A percentile compares a stretch with the other conserved stretches of the same genome.
phyloP scores from a whole-genome alignment of 495 filamentous ascomycete genomes.

The Aspergillus bridgeri region DNA sequence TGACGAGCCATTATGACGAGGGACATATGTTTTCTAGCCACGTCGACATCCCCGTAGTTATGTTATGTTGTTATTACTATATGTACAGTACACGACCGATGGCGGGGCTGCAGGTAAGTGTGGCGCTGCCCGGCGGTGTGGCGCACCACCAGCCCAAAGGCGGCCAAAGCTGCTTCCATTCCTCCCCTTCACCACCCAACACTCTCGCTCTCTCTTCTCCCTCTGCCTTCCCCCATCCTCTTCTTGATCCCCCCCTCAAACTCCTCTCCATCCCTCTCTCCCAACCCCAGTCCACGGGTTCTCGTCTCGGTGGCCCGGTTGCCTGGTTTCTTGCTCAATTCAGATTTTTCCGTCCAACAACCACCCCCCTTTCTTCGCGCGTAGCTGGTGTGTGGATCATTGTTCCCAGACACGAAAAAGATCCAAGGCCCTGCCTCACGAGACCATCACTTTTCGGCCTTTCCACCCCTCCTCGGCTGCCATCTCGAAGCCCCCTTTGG shows the following conservation, averaged over 20 bases:
- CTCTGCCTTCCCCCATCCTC: slow-evolving; percentile 9
- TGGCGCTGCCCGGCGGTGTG: slow-evolving; percentile 22
- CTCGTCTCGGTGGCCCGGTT: not conserved
- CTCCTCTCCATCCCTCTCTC: not conserved
- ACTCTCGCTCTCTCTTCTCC: slow-evolving; percentile 19
- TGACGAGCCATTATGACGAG: too few species aligned
- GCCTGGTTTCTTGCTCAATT: not conserved
- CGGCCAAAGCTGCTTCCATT: not conserved
- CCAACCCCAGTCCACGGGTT: not conserved
- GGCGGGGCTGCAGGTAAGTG: not conserved
- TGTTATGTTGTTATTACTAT: too few species aligned
- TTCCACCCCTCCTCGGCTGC: slow-evolving; percentile 29
- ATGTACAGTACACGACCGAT: too few species aligned
- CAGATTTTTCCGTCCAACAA: not conserved
- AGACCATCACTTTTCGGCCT: slow-evolving; percentile 26
- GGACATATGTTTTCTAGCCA: not conserved
- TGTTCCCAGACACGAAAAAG: not conserved
- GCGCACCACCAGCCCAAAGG: slow-evolving; percentile 19
- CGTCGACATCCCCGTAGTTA: too few species aligned
- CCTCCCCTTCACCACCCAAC: slow-evolving; percentile 9
- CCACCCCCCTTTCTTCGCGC: not conserved
- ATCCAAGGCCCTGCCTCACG: not conserved
- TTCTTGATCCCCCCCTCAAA: slow-evolving; percentile 27
- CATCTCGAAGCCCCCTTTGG: slow-evolving; percentile 17
- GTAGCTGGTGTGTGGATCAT: not conserved